Base-by-base conservation (phyloP, 768 basidiomycete species). In the Paxillus involutus region DNA sequence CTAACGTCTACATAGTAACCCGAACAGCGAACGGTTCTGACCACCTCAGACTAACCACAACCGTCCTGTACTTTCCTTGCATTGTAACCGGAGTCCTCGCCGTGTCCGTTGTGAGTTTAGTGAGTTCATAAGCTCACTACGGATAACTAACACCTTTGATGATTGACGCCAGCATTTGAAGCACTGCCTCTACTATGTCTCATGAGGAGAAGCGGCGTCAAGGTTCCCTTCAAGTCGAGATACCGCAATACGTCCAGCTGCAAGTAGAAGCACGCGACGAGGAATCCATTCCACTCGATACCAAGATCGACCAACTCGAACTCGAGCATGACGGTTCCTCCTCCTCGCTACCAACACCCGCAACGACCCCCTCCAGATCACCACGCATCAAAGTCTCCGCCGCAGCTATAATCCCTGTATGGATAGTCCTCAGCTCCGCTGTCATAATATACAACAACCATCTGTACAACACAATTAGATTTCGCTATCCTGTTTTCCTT, bases 391-490 rank as follows among this genome's bases (percentile, higher is more conserved):
- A 80, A 64, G 70, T 89, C 29, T 80, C 89, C 12, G 80, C 89
- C 1, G 66, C 84, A 0, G 73, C 80, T 52, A 90, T 94, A 64
- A 91, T 97, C 52, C 94, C 92, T 26, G 75, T 96, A 52, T 98
- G 96, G 96, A 98, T 97, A 64, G 74, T 83, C 17, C 86, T 96
- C 61, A 89, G 86, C 59, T 92, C 93, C 24, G 69, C 84, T 8
- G 95, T 98, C 68, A 98, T 98, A 74, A 85, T 97, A 55, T 97
- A 98, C 83, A 97, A 97, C 82, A 96, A 94, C 71, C 86, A 86
- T 67, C 73, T 91, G 61, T 93, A 91, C 79, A 90, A 89, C 72
- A 81, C 80, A 43, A 83, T 89, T 64, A 72, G 85, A 56, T 97
- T 97, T 78, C 83, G 84, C 65, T 97, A 77, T 76, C 95, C 95